A percentile compares a stretch with the other conserved stretches of the same genome.
Evolutionary conservation across 202 grass and related monocot species (phyloP).

Genomic region (Hordeum pubiflorum): DNA sequence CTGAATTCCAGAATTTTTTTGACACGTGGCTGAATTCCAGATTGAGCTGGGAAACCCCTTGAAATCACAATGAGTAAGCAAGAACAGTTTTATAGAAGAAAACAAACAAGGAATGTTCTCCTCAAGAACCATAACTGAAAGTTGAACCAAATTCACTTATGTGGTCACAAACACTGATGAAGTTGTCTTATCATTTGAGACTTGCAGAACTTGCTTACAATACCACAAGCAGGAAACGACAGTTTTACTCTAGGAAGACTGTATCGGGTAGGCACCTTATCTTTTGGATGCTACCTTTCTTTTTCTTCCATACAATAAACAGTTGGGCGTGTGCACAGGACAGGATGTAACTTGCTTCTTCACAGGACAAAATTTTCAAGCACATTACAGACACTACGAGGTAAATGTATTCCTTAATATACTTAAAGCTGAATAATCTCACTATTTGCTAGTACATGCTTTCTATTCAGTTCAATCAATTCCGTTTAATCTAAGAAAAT

Average conservation of each 20-base stretch:
- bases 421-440: slow-evolving; percentile 1
- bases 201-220: slow-evolving; percentile 37
- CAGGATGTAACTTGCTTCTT: neutral
- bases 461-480: slow-evolving; percentile 6
- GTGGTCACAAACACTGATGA: neutral
- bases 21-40: neutral
- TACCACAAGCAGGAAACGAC: slow-evolving; percentile 53
- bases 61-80: neutral
- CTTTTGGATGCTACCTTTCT: slow-evolving; percentile 53
- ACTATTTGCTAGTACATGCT: neutral
- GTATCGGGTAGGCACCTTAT: slow-evolving; percentile 48
- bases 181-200: slow-evolving; percentile 45
- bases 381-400: neutral
- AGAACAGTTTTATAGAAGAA: neutral
- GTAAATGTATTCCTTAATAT: neutral
- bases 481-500: neutral
- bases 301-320: slow-evolving; percentile 43
- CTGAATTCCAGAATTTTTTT: neutral
- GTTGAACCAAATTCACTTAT: neutral
- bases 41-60: neutral
- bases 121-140: neutral
- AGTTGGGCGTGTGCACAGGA: neutral
- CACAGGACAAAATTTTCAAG: neutral
- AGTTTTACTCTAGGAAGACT: slow-evolving; percentile 53
- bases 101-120: slow-evolving; percentile 11